Conservation (phyloP, 208 protist species). For the Crithidia acanthocephali region DNA sequence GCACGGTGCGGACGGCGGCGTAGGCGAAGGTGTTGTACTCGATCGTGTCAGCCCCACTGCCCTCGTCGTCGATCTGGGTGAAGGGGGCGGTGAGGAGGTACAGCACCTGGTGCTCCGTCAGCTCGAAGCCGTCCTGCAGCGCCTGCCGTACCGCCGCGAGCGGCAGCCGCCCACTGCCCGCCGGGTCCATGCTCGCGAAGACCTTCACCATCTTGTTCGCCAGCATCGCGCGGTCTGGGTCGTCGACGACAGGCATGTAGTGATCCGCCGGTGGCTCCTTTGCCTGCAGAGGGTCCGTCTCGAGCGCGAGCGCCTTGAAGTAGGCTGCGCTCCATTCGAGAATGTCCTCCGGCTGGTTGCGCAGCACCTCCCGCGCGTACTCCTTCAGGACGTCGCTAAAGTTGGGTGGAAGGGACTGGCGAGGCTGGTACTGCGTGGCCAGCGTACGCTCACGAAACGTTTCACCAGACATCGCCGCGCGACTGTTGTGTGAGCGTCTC, state of each 20-base stretch:
- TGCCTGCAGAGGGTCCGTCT: conserved; percentile 65
- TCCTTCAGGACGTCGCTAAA: conserved; percentile 92
- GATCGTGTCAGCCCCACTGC: conserved; percentile 41
- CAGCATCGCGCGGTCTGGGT: conserved; percentile 44
- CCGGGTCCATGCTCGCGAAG: conserved; percentile 57
- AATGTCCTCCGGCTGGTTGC: conserved; percentile 91
- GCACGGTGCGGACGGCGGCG: conserved; percentile 57
- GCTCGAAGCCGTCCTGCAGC: conserved; percentile 57
- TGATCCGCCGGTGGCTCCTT: conserved; percentile 44
- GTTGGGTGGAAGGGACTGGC: conserved; percentile 84
- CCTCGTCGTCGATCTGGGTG: conserved; percentile 34
- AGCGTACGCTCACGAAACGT: conserved; percentile 89
- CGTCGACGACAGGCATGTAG: conserved; percentile 42
- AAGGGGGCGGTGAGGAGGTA: conserved; percentile 78
- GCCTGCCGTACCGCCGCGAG: conserved; percentile 48
- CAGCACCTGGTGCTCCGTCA: conserved; percentile 73
- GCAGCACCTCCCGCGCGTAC: conserved; percentile 93
- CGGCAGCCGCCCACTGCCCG: conserved; percentile 51
- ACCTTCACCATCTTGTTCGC: conserved; percentile 56
- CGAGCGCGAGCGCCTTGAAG: conserved; percentile 88
- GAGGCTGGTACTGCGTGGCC: conserved; percentile 88
- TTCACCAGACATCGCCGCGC: conserved; percentile 24
- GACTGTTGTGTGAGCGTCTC: background rate
- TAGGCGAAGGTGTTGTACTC: conserved; percentile 72
- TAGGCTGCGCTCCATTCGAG: conserved; percentile 92